Evolutionary conservation across 805 yeast genomes (phyloP).

Genomic region (Nakazawaea ambrosiae): DNA sequence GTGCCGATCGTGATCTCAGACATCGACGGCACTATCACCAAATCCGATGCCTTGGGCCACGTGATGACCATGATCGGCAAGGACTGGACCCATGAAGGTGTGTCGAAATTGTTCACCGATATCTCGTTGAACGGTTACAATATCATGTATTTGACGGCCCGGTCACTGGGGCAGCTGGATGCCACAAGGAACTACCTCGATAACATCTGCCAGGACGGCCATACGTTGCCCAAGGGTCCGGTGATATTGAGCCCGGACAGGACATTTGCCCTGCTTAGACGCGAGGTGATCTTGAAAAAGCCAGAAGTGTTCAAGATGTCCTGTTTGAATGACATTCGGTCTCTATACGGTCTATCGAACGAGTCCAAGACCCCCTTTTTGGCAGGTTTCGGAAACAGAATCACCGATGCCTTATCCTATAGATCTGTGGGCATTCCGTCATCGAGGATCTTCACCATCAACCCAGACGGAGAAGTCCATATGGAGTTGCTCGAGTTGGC

Average conservation of each 20-base stretch:
- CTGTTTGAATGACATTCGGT: constrained; percentile 78
- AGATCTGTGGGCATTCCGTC: constrained; percentile 91
- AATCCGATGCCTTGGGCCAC: constrained; percentile 96
- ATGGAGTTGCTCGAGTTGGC: constrained; percentile 93
- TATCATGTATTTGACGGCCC: constrained; percentile 86
- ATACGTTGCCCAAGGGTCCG: constrained; percentile 78
- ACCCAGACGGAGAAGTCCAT: constrained; percentile 94
- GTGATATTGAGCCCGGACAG: constrained; percentile 94
- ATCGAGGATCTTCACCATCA: constrained; percentile 90
- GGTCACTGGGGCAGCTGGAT: constrained; percentile 95
- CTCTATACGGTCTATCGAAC: constrained; percentile 42
- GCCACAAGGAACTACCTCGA: constrained; percentile 77
- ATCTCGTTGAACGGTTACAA: constrained; percentile 85
- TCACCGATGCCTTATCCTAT: constrained; percentile 93
- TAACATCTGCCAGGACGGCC: constrained; percentile 72
- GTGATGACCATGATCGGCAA: constrained; percentile 88
- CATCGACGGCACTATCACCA: constrained; percentile 96
- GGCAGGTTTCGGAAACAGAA: constrained; percentile 96
- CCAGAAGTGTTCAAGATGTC: constrained; percentile 99
- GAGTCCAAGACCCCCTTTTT: constrained; percentile 67
- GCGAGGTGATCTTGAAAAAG: constrained; percentile 89
- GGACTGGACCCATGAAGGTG: constrained; percentile 98
- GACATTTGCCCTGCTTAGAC: constrained; percentile 86
- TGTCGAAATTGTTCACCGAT: constrained; percentile 85
- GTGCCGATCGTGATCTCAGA: constrained; percentile 94